Evolutionary conservation across 768 basidiomycete species (phyloP).

Genomic region (Rhodotorula kratochvilovae): DNA sequence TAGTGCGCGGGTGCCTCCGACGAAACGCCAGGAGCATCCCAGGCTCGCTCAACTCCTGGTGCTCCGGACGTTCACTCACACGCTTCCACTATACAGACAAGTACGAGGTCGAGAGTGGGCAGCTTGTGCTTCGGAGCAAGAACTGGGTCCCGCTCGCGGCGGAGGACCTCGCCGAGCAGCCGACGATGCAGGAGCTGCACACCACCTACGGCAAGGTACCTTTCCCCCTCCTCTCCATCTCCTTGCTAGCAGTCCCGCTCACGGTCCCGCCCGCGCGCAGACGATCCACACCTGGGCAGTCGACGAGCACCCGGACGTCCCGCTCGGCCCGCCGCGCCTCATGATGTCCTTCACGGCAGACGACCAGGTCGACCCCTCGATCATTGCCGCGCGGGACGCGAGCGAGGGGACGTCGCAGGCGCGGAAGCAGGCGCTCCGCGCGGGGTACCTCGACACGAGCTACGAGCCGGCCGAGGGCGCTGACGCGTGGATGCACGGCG

Average conservation of each 20-base stretch:
- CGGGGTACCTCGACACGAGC: constrained; percentile 48
- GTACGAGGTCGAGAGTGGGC: constrained; percentile 31
- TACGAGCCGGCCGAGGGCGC: constrained; percentile 50
- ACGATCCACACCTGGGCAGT: constrained; percentile 48
- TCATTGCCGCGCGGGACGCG: constrained; percentile 42
- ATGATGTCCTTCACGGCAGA: constrained; percentile 54
- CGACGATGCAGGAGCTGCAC: constrained; percentile 53
- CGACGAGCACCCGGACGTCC: constrained; percentile 42
- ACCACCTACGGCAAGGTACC: constrained; percentile 55
- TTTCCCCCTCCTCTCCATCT: neutral
- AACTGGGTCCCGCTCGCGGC: constrained; percentile 33
- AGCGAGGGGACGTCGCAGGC: constrained; percentile 47
- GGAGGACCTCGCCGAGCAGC: constrained; percentile 50
- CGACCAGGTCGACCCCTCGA: constrained; percentile 46
- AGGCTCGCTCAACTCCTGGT: no score
- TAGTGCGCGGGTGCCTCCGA: neutral
- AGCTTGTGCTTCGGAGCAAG: constrained; percentile 14
- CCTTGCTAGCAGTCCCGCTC: neutral
- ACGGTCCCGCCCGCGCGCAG: neutral
- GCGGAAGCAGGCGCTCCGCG: constrained; percentile 48
- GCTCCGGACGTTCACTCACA: neutral
- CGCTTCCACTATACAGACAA: constrained; percentile 6
- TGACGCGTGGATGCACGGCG: constrained; percentile 50
- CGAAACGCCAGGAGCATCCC: no score
- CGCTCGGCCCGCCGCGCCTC: constrained; percentile 52